Conservation (phyloP, 2,329 filamentous ascomycete species). For the Sporothrix globosa region DNA sequence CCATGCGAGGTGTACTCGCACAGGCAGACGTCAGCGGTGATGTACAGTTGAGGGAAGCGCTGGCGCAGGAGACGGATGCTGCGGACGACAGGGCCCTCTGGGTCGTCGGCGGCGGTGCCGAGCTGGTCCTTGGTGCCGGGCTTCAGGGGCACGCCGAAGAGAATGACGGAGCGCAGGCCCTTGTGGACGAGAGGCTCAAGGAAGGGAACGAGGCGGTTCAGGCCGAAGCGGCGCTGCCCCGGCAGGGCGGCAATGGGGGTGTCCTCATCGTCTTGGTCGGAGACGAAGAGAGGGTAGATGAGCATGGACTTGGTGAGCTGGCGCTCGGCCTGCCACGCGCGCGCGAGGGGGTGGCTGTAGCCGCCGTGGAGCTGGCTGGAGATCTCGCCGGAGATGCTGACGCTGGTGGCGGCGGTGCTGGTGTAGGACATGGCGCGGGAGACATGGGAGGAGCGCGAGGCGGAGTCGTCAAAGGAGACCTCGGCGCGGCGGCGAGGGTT, state of each 20-base stretch:
- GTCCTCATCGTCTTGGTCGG: slow-evolving; percentile 91
- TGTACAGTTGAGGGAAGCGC: slow-evolving; percentile 86
- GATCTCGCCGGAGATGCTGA: slow-evolving; percentile 74
- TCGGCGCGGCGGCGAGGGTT: slow-evolving; percentile 54
- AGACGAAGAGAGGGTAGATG: slow-evolving; percentile 96
- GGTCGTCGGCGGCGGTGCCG: slow-evolving; percentile 90
- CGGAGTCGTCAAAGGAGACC: slow-evolving; percentile 59
- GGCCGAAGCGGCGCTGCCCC: slow-evolving; percentile 82
- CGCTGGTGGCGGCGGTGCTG: slow-evolving; percentile 68
- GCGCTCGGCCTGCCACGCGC: slow-evolving; percentile 81
- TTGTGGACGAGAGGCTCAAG: slow-evolving; percentile 85
- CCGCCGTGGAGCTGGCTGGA: slow-evolving; percentile 82
- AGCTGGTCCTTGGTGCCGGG: slow-evolving; percentile 84
- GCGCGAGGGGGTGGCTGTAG: slow-evolving; percentile 77
- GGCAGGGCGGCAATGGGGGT: slow-evolving; percentile 87
- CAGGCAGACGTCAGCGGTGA: slow-evolving; percentile 90
- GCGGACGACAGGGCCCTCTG: slow-evolving; percentile 86
- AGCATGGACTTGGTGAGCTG: slow-evolving; percentile 96
- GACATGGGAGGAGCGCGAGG: slow-evolving; percentile 63
- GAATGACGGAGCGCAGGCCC: slow-evolving; percentile 87
- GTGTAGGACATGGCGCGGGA: slow-evolving; percentile 68
- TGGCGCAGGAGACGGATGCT: slow-evolving; percentile 81
- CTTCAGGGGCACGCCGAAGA: slow-evolving; percentile 89
- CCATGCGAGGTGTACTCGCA: slow-evolving; percentile 99
- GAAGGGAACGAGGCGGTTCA: slow-evolving; percentile 84